Evolutionary conservation across 2,329 filamentous ascomycete species (phyloP), one percentile per base, ranked within the genome.

Genomic region (Fusarium musae): DNA sequence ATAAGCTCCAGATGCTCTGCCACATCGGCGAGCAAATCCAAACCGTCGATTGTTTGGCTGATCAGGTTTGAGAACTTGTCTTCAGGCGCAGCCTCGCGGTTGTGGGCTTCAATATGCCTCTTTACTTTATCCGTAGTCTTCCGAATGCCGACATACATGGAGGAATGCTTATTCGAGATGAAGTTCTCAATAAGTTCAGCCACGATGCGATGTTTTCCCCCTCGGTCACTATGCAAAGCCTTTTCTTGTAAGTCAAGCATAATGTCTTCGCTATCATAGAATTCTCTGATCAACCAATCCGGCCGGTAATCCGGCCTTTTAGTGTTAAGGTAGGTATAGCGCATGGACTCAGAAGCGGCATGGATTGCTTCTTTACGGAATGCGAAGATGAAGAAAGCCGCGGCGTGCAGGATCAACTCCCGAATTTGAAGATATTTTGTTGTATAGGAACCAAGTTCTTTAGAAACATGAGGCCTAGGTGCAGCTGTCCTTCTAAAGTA

Each of bases 281-380:
- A 63, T 2, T 60, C 49, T 10, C 23, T n/a, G 30, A 21, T 12
- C 16, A 59, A 21, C 36, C 21, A 40, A 26, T 9, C 32, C 15
- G 6, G 34, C 9, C 16, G 30, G 26, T 59, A 50, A 5, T 57
- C 17, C 36, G 34, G 26, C 19, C 23, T 17, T 28, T n/a, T 26
- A 5, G 58, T 59, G 6, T 66, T 46, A n/a, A 50, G 66, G 19
- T 54, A 75, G 19, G 63, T 54, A 17, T 70, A 39, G 36, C 73
- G 63, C 65, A 77, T 77, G 2, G 62, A 46, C n/a, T 64, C 39
- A 19, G 66, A 75, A 11, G 73, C 63, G 30, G 69, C 75, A 28
- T 78, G 76, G 19, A 77, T 71, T 9, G 65, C 65, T 53, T 75
- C 69, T n/a, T 70, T 73, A 16, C 75, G 66, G 26, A 78, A 78